Evolutionary conservation across 768 basidiomycete species (phyloP).

Genomic region (Suillus cothurnatus): DNA sequence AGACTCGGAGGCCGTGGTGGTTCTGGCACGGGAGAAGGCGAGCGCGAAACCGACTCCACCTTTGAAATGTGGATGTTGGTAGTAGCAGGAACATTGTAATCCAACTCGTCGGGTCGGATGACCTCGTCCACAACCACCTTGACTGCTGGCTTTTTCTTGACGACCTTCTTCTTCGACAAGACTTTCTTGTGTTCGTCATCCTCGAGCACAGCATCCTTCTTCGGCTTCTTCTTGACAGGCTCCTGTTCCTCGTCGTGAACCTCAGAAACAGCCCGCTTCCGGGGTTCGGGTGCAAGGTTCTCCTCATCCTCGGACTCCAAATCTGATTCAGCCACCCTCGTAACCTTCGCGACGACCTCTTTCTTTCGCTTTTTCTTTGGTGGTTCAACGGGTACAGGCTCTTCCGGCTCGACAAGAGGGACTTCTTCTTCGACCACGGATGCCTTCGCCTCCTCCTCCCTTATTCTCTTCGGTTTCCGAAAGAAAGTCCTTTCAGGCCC

Average conservation of each 20-base stretch:
- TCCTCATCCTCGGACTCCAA: constrained; percentile 68
- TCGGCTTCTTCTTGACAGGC: constrained; percentile 46
- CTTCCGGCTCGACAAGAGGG: constrained; percentile 34
- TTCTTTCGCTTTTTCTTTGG: constrained; percentile 64
- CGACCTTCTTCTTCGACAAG: constrained; percentile 36
- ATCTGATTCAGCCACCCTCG: constrained; percentile 44
- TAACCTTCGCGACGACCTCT: constrained; percentile 38
- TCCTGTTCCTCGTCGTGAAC: constrained; percentile 41
- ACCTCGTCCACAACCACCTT: constrained; percentile 51
- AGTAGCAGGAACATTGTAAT: constrained; percentile 52
- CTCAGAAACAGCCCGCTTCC: constrained; percentile 50
- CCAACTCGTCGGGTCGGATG: constrained; percentile 50
- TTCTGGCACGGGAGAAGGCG: constrained; percentile 52
- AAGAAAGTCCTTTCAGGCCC: constrained; percentile 50
- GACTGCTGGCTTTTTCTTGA: constrained; percentile 30
- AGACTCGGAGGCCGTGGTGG: constrained; percentile 43
- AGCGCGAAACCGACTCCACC: constrained; percentile 48
- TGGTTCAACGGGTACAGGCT: constrained; percentile 40
- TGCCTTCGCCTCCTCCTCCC: constrained; percentile 35
- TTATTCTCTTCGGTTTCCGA: constrained; percentile 43
- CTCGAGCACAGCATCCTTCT: constrained; percentile 28
- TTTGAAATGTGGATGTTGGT: constrained; percentile 50
- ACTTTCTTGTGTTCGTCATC: constrained; percentile 28
- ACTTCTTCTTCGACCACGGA: constrained; percentile 23
- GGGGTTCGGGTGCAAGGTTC: constrained; percentile 33